Evolutionary conservation across 2,329 filamentous ascomycete genomes (phyloP).

Genomic region (Dactylellina cionopaga): DNA sequence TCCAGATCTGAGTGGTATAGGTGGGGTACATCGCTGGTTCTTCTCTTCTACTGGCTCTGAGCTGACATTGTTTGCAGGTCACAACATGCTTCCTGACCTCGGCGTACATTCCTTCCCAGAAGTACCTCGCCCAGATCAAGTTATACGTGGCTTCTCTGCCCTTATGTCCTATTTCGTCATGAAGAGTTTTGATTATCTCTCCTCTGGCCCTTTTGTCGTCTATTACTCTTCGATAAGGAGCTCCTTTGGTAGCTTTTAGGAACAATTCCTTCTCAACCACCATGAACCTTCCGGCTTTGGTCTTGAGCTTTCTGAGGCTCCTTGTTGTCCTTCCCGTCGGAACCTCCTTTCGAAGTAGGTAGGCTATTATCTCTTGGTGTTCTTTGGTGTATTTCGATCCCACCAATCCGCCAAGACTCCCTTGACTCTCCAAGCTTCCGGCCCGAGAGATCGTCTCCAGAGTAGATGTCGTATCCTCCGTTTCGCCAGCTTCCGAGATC

Average conservation of each 20-base stretch:
- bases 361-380: not conserved
- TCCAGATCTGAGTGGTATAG: too few relatives aligned
- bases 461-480: not conserved
- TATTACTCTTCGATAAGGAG: not conserved
- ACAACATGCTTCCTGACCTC: too few relatives aligned
- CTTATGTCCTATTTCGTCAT: not conserved
- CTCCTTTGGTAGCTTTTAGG: not conserved
- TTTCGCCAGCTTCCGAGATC: not conserved
- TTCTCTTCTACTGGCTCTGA: too few relatives aligned
- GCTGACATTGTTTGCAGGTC: too few relatives aligned
- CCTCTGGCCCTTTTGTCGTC: not conserved
- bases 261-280: not conserved
- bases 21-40: too few relatives aligned
- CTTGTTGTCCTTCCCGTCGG: not conserved
- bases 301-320: not conserved
- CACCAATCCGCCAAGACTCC: too few relatives aligned
- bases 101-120: not conserved
- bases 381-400: not conserved
- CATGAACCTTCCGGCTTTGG: not conserved
- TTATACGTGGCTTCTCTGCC: not conserved
- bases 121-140: not conserved
- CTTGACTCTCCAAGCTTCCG: too few relatives aligned
- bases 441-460: too few relatives aligned
- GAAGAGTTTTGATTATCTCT: not conserved
- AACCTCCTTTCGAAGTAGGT: not conserved